Evolutionary conservation across 2,329 filamentous ascomycete genomes (phyloP).

Genomic region (Teratosphaeria epicoccoides): DNA sequence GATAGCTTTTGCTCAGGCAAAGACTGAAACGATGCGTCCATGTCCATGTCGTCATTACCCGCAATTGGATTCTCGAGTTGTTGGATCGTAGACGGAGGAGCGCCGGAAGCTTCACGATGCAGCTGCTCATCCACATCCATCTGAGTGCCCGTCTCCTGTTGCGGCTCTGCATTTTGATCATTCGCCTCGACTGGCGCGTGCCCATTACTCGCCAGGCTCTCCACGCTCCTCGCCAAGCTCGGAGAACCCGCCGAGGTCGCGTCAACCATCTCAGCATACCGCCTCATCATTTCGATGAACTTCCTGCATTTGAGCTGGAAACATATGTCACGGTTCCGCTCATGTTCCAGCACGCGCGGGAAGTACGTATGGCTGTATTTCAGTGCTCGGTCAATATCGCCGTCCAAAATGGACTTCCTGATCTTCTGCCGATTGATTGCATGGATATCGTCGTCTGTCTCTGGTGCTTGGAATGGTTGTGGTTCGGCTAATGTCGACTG

Average conservation of each 20-base stretch:
- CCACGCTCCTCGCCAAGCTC: constrained; percentile 18
- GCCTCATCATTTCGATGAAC: constrained; percentile 88
- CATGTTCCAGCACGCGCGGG: constrained; percentile 61
- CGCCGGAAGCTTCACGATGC: constrained; percentile 19
- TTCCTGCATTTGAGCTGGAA: constrained; percentile 83
- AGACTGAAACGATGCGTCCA: constrained; percentile 21
- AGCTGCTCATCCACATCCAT: constrained; percentile 50
- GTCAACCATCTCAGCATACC: constrained; percentile 54
- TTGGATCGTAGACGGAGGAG: background rate
- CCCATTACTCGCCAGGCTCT: constrained; percentile 21
- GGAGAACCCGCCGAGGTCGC: constrained; percentile 27
- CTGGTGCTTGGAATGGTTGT: constrained; percentile 29
- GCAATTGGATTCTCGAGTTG: constrained; percentile 2
- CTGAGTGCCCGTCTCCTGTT: constrained; percentile 29
- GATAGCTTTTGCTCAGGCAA: constrained; percentile 18
- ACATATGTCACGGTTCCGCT: constrained; percentile 63
- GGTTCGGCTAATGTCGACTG: constrained; percentile 42
- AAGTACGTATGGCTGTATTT: constrained; percentile 71
- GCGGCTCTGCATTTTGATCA: constrained; percentile 24
- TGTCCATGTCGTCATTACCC: constrained; percentile 22
- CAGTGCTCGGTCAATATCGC: constrained; percentile 84
- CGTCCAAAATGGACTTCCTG: constrained; percentile 74
- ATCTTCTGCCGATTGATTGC: constrained; percentile 77
- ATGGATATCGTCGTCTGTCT: constrained; percentile 57
- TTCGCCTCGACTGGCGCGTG: constrained; percentile 7